Percentiles rank a stretch among this genome's conserved stretches.
Evolutionary conservation across 2,329 filamentous ascomycete genomes (phyloP).

Genomic region (Volutella citrinella): DNA sequence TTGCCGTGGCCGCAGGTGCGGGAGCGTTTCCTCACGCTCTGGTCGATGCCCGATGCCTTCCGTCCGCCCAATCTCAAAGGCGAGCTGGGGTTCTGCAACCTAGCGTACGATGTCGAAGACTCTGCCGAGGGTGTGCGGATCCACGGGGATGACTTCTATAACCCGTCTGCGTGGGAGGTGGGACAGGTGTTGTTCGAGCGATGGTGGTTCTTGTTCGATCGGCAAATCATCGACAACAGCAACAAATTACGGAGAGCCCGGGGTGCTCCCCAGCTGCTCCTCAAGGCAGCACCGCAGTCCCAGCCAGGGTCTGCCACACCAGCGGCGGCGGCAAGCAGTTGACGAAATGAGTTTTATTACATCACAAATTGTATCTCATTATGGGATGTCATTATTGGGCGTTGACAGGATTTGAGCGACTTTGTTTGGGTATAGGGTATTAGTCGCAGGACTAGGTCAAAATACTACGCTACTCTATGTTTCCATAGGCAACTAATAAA

Average conservation of each 20-base stretch:
- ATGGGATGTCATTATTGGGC: too few species aligned
- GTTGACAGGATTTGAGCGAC: too few species aligned
- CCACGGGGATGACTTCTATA: conserved; percentile 47
- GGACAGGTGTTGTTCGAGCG: conserved; percentile 55
- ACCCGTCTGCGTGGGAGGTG: conserved; percentile 52
- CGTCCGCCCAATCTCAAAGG: conserved; percentile 46
- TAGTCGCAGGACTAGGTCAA: too few species aligned
- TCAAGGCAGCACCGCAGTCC: conserved; percentile 11
- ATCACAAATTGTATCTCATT: too few species aligned
- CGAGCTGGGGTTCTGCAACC: conserved; percentile 45
- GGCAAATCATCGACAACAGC: conserved; percentile 48
- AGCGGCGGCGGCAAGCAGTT: too few species aligned
- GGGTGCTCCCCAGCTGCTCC: conserved; percentile 36
- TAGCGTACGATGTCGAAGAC: conserved; percentile 58
- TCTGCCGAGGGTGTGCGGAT: conserved; percentile 48
- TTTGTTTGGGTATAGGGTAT: too few species aligned
- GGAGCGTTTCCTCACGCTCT: conserved; percentile 50
- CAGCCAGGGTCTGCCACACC: conserved; percentile 3
- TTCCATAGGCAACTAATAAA: too few species aligned
- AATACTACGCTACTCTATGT: too few species aligned
- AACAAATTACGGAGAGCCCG: conserved; percentile 48
- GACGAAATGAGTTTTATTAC: too few species aligned
- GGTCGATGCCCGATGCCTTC: conserved; percentile 45
- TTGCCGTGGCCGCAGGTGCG: conserved; percentile 56
- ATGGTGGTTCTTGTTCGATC: conserved; percentile 61